These are phyloP conservation scores for Pleurotus sapidus DNA, from an alignment of 768 basidiomycete species.

Conservation along the genomic window DNA sequence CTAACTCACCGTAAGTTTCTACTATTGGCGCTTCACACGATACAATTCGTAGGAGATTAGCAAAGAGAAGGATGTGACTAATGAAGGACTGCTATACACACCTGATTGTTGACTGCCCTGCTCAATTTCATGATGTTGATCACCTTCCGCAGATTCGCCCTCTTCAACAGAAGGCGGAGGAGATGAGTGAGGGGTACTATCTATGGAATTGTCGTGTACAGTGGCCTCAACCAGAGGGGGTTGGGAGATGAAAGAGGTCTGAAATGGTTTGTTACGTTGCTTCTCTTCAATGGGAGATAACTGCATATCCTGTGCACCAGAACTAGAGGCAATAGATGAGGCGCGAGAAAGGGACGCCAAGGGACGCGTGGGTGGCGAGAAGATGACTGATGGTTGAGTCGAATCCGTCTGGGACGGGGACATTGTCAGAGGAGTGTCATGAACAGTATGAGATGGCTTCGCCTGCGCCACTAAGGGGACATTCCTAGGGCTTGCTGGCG, in stretches of 20 bases:
- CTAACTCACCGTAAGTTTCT: no score
- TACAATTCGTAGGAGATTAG: no score
- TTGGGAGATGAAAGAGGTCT: neutral
- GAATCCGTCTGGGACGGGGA: constrained; percentile 4
- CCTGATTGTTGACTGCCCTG: neutral
- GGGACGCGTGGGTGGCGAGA: neutral
- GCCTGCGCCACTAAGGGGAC: neutral
- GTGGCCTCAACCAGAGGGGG: neutral
- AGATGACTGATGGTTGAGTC: neutral
- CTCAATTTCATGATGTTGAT: neutral
- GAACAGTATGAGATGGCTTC: neutral
- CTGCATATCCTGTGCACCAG: constrained; percentile 23
- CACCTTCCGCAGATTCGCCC: neutral
- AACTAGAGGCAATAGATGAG: constrained; percentile 22
- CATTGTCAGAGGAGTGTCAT: neutral
- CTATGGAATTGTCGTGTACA: constrained; percentile 1
- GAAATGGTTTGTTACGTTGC: neutral
- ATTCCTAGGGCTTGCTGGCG: constrained; percentile 4
- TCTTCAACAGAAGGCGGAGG: neutral
- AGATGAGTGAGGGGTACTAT: neutral
- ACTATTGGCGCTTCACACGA: no score
- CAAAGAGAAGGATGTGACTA: neutral
- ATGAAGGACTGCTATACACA: neutral
- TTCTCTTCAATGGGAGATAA: constrained; percentile 18
- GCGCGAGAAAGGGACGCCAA: constrained; percentile 11